Base-by-base conservation (phyloP, 164 flowering plant species). In the Cinnamomum chago region DNA sequence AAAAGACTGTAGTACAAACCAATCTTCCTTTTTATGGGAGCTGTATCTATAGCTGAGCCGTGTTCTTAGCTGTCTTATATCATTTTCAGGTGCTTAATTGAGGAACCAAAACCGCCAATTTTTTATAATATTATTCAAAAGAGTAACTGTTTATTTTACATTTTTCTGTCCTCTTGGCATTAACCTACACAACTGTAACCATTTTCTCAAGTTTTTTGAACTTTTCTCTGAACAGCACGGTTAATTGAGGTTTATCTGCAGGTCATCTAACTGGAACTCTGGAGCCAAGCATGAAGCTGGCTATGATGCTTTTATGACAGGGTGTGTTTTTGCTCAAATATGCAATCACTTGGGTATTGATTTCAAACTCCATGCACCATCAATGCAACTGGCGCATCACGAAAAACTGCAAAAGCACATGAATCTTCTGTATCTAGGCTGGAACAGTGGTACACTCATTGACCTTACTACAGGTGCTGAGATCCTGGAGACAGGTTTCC, bases 251-350 rank as follows among this genome's bases (percentile, higher is more conserved):
- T 72, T 62, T 28, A 35, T 81, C 65, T 88, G 81, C 93, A 95
- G 98, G 78, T 89, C 92, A 60, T 85, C 90, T 51, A 85, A 81
- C 77, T 95, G 98, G 98, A 90, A 89, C 76, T 84, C 95, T 12
- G 98, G 97, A 77, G 92, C 87, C 55, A 91, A 90, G 81, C 99
- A 95, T 81, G 98, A 95, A 88, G 97, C 98, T 35, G 99, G 99
- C 33, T 95, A 92, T 80, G 99, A 93, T 87, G 97, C 98, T 50
- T 93, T 95, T 75, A 93, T 95, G 99, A 95, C 99, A 4, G 99
- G 99, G 4, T 91, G 97, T 65, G 78, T 95, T 68, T 93, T 95
- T 87, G 90, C 94, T 52, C 94, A 95, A 83, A 82, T 86, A 50
- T 95, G 97, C 85, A 79, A 75, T 80, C 84, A 80, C 81, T 74